These are phyloP conservation scores for Zygosaccharomyces kombuchaensis DNA, from an alignment of 805 yeast genomes.

Conservation along the genomic window DNA sequence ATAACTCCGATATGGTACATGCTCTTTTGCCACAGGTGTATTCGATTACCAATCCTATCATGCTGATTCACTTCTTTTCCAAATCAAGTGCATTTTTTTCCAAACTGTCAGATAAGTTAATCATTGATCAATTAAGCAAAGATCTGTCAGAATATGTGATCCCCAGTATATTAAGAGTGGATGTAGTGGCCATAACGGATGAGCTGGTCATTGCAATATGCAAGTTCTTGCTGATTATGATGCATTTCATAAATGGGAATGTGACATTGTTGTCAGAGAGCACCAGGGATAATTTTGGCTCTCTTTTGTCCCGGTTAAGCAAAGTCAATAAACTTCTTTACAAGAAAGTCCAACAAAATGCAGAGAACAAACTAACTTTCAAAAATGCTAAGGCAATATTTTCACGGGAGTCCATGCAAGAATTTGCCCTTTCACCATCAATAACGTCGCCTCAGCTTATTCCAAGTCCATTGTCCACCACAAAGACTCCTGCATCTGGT, in stretches of 20 bases:
- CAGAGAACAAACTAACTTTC: constrained; percentile 23
- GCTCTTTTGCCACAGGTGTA: constrained; percentile 25
- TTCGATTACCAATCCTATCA: constrained; percentile 12
- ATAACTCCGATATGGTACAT: constrained; percentile 26
- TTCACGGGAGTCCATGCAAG: constrained; percentile 14
- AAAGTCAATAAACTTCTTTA: constrained; percentile 26
- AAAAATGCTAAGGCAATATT: constrained; percentile 14
- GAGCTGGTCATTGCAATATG: constrained; percentile 26
- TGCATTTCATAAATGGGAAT: constrained; percentile 14
- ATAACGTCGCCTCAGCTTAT: constrained; percentile 31
- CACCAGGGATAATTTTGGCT: constrained; percentile 15
- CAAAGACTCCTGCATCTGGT: constrained; percentile 14
- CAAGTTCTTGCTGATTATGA: constrained; percentile 25
- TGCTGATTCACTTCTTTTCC: constrained; percentile 29
- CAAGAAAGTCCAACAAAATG: constrained; percentile 19
- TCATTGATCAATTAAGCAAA: constrained; percentile 26
- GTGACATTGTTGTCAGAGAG: constrained; percentile 13
- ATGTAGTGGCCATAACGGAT: constrained; percentile 12
- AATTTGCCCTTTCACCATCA: constrained; percentile 26
- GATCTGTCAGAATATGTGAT: constrained; percentile 26
- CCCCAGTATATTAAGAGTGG: constrained; percentile 22
- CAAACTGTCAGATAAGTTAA: constrained; percentile 27
- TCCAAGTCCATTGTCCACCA: constrained; percentile 25
- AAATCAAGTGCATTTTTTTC: constrained; percentile 26
- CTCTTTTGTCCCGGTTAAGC: constrained; percentile 20